Conservation (phyloP, 495 filamentous ascomycete genomes). For the Aspergillus conjunctus region DNA sequence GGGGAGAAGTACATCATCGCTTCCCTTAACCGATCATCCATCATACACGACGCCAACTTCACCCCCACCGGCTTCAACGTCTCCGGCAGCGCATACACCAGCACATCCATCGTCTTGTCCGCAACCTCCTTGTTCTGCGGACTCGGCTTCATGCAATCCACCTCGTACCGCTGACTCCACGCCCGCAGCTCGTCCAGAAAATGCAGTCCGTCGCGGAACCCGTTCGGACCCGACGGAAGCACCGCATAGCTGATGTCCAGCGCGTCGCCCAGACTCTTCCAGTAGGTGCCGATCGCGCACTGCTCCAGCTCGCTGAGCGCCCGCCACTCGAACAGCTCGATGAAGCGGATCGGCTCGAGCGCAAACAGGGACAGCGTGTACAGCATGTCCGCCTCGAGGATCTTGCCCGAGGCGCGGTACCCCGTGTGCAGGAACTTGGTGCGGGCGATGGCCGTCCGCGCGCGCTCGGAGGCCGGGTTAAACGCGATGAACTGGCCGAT, state of each 20-base stretch:
- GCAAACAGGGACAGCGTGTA: conserved; percentile 67
- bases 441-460: conserved; percentile 57
- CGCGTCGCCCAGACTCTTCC: conserved; percentile 64
- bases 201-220: conserved; percentile 61
- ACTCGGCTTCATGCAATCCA: conserved; percentile 58
- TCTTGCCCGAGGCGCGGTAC: conserved; percentile 59
- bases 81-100: conserved; percentile 56
- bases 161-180: conserved; percentile 60
- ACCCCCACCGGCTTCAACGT: conserved; percentile 48
- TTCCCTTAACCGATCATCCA: conserved; percentile 60
- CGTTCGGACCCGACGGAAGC: conserved; percentile 35
- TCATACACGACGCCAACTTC: conserved; percentile 53
- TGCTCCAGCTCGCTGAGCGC: conserved; percentile 60
- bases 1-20: conserved; percentile 57
- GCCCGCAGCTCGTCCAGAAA: conserved; percentile 58
- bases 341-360: conserved; percentile 58
- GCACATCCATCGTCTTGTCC: conserved; percentile 57
- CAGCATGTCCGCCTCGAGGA: conserved; percentile 63
- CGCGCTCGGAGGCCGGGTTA: conserved; percentile 51
- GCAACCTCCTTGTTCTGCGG: conserved; percentile 54
- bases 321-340: conserved; percentile 62
- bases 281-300: conserved; percentile 63
- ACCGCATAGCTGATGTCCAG: conserved; percentile 56
- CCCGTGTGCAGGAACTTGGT: conserved; percentile 66
- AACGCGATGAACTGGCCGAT: conserved; percentile 57